Evolutionary conservation across 345 rosid genomes (phyloP).

Genomic region (Triadica sebifera): DNA sequence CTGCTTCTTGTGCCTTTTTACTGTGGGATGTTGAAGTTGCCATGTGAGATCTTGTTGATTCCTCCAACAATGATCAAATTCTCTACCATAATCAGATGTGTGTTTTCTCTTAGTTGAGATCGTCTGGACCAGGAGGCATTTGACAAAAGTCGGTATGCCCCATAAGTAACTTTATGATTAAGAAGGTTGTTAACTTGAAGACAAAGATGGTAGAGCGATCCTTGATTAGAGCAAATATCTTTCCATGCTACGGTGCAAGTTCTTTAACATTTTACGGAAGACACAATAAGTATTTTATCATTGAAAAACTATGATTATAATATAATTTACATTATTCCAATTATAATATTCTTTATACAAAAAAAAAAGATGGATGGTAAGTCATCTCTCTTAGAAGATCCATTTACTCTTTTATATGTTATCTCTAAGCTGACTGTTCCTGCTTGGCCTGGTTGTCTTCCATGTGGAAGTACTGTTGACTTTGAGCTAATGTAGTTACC

Average conservation of each 20-base stretch:
- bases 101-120: constrained; percentile 17
- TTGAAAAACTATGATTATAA: constrained; percentile 12
- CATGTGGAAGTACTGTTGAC: background rate
- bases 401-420: background rate
- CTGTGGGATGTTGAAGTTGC: constrained; percentile 12
- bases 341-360: background rate
- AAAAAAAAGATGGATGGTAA: background rate
- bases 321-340: background rate
- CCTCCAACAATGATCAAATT: constrained; percentile 7
- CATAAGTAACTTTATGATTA: constrained; percentile 18
- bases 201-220: constrained; percentile 19
- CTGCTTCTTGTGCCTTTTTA: background rate
- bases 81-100: constrained; percentile 10
- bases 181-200: constrained; percentile 17
- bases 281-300: background rate
- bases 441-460: background rate
- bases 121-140: background rate
- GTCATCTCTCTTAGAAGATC: background rate
- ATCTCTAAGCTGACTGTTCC: background rate
- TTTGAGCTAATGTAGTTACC: background rate
- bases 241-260: background rate
- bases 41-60: background rate
- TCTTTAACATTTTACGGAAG: constrained; percentile 1
- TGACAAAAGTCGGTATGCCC: no score
- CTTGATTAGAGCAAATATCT: constrained; percentile 19